Percentiles rank a stretch among this genome's conserved stretches.
Evolutionary conservation across 2,329 filamentous ascomycete genomes (phyloP).

Genomic region (Epichloe brachyelytri): DNA sequence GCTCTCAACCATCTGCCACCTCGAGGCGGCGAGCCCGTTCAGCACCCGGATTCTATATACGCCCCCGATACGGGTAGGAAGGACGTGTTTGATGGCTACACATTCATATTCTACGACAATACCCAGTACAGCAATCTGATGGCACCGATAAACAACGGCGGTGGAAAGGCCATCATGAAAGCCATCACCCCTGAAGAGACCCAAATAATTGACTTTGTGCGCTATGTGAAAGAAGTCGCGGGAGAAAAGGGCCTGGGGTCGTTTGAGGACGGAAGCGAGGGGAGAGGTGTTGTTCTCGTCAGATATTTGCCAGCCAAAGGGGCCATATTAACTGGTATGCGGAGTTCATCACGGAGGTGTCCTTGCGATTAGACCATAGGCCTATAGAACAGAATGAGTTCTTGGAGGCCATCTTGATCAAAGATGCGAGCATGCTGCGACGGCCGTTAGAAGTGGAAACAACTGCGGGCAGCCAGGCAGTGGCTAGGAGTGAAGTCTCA

Average conservation of each 20-base stretch:
- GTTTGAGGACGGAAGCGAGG: slow-evolving; percentile 50
- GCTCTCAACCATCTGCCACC: slow-evolving; percentile 59
- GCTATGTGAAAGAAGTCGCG: slow-evolving; percentile 61
- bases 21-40: slow-evolving; percentile 60
- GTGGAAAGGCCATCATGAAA: slow-evolving; percentile 67
- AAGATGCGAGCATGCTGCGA: slow-evolving; percentile 60
- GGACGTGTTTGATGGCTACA: slow-evolving; percentile 74
- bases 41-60: slow-evolving; percentile 56
- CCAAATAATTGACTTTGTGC: slow-evolving; percentile 60
- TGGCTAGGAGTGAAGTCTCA: slow-evolving; percentile 2
- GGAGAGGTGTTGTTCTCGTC: slow-evolving; percentile 66
- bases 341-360: slow-evolving; percentile 55
- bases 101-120: slow-evolving; percentile 73
- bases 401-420: slow-evolving; percentile 74
- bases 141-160: slow-evolving; percentile 61
- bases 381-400: slow-evolving; percentile 86
- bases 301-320: slow-evolving; percentile 50
- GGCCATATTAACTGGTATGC: slow-evolving; percentile 50
- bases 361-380: slow-evolving; percentile 62
- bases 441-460: slow-evolving; percentile 46
- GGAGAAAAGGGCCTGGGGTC: slow-evolving; percentile 59
- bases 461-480: slow-evolving; percentile 10
- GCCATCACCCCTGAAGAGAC: slow-evolving; percentile 50
- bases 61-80: slow-evolving; percentile 52
- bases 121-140: slow-evolving; percentile 65